A percentile compares a stretch with the other conserved stretches of the same genome.
These are phyloP conservation scores for Yamadazyma atmosphaerica DNA, from an alignment of 1,139 yeast species.

Conservation along the genomic window DNA sequence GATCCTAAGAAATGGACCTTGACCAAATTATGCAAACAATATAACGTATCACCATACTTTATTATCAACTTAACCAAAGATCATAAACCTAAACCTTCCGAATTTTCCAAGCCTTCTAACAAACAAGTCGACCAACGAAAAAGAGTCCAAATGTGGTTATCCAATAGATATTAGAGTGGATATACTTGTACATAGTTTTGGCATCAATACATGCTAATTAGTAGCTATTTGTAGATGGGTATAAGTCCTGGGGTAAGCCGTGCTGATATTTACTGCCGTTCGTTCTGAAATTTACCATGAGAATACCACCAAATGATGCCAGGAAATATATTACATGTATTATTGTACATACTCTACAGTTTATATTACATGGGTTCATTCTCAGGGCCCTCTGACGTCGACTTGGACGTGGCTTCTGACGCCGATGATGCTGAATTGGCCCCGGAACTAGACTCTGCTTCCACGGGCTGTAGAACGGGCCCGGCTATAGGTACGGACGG, in stretches of 20 bases:
- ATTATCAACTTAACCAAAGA: conserved; percentile 16
- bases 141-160: conserved; percentile 62
- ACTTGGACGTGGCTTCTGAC: background rate
- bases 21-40: conserved; percentile 64
- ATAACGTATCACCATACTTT: conserved; percentile 29
- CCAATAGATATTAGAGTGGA: conserved; percentile 53
- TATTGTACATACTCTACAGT: conserved; percentile 3
- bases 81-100: conserved; percentile 9
- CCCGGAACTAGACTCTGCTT: background rate
- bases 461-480: background rate
- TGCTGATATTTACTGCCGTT: too few species aligned
- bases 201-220: too few species aligned
- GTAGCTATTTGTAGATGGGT: too few species aligned
- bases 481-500: background rate
- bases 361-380: background rate
- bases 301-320: too few species aligned
- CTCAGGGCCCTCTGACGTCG: background rate
- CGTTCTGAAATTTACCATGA: too few species aligned
- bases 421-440: too few species aligned
- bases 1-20: conserved; percentile 72
- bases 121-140: conserved; percentile 57
- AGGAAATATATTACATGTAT: background rate
- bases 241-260: too few species aligned
- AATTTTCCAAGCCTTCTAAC: conserved; percentile 12
- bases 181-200: conserved; percentile 3